A percentile compares a stretch with the other conserved stretches of the same genome.
These are phyloP conservation scores for Parastagonospora avenae DNA, from an alignment of 2,329 filamentous ascomycete species.

Conservation along the genomic window DNA sequence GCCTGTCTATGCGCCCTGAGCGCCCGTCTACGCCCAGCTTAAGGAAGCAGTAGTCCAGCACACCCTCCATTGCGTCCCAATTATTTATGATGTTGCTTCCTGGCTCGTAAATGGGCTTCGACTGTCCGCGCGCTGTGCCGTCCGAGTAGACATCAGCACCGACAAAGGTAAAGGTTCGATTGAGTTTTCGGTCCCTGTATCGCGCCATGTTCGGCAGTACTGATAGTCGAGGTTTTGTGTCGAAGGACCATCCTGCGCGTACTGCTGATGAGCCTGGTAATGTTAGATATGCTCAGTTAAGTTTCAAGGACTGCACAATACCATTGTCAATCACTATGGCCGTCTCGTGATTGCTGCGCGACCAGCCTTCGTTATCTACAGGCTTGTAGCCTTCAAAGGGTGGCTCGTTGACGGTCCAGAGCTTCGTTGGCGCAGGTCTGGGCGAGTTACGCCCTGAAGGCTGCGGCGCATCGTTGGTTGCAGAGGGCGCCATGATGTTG, in stretches of 20 bases:
- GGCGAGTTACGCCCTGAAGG: conserved; percentile 54
- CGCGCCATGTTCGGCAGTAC: conserved; percentile 91
- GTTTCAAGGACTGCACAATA: conserved; percentile 45
- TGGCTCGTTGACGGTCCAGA: conserved; percentile 62
- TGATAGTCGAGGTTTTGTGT: conserved; percentile 76
- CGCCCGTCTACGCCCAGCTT: conserved; percentile 85
- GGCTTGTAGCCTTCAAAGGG: conserved; percentile 65
- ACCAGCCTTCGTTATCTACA: conserved; percentile 70
- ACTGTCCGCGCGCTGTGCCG: conserved; percentile 87
- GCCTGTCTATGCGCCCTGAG: conserved; percentile 77
- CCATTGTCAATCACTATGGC: conserved; percentile 99
- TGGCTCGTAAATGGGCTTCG: conserved; percentile 87
- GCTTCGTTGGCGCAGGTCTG: conserved; percentile 58
- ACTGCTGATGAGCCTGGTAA: conserved; percentile 78
- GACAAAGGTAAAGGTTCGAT: conserved; percentile 89
- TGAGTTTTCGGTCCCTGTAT: conserved; percentile 92
- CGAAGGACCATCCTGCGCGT: conserved; percentile 95
- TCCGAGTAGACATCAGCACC: conserved; percentile 94
- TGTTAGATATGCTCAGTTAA: conserved; percentile 16
- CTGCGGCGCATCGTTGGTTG: conserved; percentile 45
- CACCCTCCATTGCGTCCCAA: conserved; percentile 96
- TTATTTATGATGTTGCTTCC: conserved; percentile 92
- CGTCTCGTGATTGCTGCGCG: conserved; percentile 64
- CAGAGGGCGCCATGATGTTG: conserved; percentile 44
- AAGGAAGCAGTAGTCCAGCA: conserved; percentile 92